Base-by-base conservation (phyloP, 495 filamentous ascomycete species). In the Pseudoneurospora amorphoporcata region DNA sequence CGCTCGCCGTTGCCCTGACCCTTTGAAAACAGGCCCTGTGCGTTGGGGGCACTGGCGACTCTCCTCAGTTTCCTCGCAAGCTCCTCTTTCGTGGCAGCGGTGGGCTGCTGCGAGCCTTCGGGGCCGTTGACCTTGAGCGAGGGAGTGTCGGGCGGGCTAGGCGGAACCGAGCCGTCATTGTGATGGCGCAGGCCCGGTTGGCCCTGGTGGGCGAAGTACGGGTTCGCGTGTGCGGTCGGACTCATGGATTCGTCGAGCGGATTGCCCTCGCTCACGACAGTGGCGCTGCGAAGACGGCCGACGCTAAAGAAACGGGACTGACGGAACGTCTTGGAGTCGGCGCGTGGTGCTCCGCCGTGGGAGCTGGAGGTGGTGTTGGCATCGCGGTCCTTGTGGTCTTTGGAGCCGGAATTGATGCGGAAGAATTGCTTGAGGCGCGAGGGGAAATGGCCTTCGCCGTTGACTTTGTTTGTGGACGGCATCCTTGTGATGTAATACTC, bases 341-440 rank as follows among this genome's bases (percentile, higher is more conserved):
- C 74, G 72, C 81, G 82, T 65, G 53, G 12, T 65, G 53, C 53
- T 65, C 53, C 53, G 53, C 53, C 53, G 14, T 65, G 53, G 53
- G 53, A 65, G 69, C 83, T 75, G 65, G 74, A 43, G 69, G 74
- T 78, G 61, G 74, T 79, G 76, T 73, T 75, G 76, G 86, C 82
- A 76, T 74, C 79, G 75, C 73, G 77, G 78, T 81, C 78, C 73
- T 81, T 82, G 70, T 81, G 84, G 73, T 77, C 83, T 77, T 81
- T 76, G 53, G 79, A 82, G 69, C 78, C 79, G 70, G 81, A 81
- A 81, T 92, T 97, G 84, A 98, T 97, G 77, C 95, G 93, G 86
- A 99, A 99, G 86, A 98, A 98, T 80, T 95, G 97, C 88, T 92
- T 96, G 81, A 99, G 88, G 81, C 91, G 94, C 79, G 94, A 92